Evolutionary conservation across 176 grass and related monocot genomes (phyloP).

Genomic region (Oryza rufipogon): DNA sequence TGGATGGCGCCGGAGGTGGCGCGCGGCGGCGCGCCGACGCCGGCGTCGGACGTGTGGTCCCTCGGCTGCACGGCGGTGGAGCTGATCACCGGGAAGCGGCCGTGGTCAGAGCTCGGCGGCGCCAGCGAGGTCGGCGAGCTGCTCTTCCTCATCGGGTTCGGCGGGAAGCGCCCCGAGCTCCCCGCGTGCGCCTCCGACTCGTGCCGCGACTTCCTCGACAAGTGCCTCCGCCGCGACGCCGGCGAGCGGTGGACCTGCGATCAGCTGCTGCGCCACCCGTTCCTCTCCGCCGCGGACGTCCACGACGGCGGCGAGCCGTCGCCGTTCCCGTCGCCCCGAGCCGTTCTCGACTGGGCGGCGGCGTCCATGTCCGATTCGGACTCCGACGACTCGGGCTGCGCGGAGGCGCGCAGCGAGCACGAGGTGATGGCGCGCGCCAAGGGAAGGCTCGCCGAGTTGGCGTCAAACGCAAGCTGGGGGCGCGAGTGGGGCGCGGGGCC

Average conservation of each 20-base stretch:
- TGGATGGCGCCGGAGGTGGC: conserved; percentile 97
- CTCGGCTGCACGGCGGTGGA: conserved; percentile 92
- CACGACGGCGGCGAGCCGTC: conserved; percentile 10
- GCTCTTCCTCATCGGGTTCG: conserved; percentile 63
- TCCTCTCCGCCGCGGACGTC: conserved; percentile 47
- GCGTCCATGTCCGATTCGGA: conserved; percentile 35
- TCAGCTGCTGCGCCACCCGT: conserved; percentile 71
- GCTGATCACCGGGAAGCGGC: conserved; percentile 66
- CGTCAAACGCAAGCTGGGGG: conserved; percentile 39
- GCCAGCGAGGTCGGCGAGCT: conserved; percentile 46
- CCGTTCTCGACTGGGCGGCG: conserved; percentile 73
- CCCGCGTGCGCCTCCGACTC: conserved; percentile 57
- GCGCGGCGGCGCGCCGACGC: conserved; percentile 56
- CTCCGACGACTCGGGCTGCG: conserved; percentile 15
- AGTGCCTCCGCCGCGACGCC: conserved; percentile 68
- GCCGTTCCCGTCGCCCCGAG: conserved; percentile 54
- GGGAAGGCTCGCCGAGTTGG: conserved; percentile 59
- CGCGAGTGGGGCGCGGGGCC: conserved; percentile 8
- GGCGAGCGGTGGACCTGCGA: conserved; percentile 71
- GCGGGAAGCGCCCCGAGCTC: conserved; percentile 54
- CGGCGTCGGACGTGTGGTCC: conserved; percentile 84
- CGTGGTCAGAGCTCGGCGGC: conserved; percentile 66
- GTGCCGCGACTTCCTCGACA: conserved; percentile 71
- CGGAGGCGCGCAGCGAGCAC: conserved; percentile 34
- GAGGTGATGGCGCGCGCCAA: conserved; percentile 63